Conservation (phyloP, 345 rosid genomes). For the Mangifera indica region DNA sequence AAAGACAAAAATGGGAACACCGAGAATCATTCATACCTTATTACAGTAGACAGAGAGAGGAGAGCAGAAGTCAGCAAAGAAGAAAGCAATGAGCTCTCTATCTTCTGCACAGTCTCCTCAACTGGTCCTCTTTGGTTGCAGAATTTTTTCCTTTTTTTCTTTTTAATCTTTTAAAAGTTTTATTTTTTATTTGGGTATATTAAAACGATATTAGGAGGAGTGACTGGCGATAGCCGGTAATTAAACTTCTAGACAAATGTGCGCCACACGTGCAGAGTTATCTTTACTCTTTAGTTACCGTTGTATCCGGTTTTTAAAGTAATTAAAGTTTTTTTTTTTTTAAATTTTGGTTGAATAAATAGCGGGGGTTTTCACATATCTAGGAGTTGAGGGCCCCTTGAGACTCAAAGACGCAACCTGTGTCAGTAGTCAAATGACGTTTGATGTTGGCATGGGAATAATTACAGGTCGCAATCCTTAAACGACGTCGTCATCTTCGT, state of each 20-base stretch:
- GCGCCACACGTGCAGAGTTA: slow-evolving; percentile 42
- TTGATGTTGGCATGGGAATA: slow-evolving; percentile 12
- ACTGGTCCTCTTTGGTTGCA: no score
- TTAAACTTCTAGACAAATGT: slow-evolving; percentile 23
- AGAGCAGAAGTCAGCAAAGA: not conserved
- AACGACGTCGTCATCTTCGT: slow-evolving; percentile 17
- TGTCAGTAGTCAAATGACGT: slow-evolving; percentile 23
- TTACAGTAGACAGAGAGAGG: not conserved
- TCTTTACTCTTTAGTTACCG: slow-evolving; percentile 10
- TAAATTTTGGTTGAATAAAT: no score
- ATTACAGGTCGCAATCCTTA: not conserved
- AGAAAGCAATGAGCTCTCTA: not conserved
- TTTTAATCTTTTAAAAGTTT: no score
- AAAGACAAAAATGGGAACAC: no score
- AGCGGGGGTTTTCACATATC: not conserved
- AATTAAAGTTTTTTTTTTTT: not conserved
- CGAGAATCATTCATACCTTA: slow-evolving; percentile 17
- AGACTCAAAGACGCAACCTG: slow-evolving; percentile 17
- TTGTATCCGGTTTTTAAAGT: slow-evolving; percentile 6
- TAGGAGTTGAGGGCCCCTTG: not conserved
- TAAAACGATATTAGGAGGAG: no score
- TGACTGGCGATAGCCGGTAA: slow-evolving; percentile 23
- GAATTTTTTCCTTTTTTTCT: no score
- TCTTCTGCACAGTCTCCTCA: slow-evolving; percentile 13
- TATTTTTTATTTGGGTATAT: no score